Evolutionary conservation across 805 yeast genomes (phyloP), one percentile per base, ranked within the genome.

Genomic region (Sporopachydermia lactativora): DNA sequence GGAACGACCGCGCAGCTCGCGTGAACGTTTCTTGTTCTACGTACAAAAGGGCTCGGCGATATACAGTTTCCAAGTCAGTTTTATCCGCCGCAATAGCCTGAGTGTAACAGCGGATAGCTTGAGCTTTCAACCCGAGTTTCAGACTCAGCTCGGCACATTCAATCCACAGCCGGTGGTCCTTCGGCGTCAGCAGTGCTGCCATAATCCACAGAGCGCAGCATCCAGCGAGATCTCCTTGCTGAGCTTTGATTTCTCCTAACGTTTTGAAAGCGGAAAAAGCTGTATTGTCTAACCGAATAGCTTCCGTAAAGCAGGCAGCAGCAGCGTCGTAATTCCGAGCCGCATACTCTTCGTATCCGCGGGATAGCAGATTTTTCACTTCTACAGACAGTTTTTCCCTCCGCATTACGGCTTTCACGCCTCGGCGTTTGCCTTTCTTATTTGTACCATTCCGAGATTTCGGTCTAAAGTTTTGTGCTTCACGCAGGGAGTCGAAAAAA

Each of bases 251-350:
- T 52, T 83, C 95, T 38, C 96, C 96, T 37, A 86, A 60, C 0
- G 94, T 81, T 51, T 81, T 79, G 64, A 88, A 88, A 0, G 96
- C 96, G 37, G 81, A 75, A 55, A 74, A 79, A 54, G 82, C 81
- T 47, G 73, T 72, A 11, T 83, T 78, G 52, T 86, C 95, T 41
- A 76, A 66, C 49, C 77, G 75, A 44, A 89, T 77, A 8, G 85
- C 94, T 45, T 74, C 83, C 48, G 66, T 61, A 57, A 70, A 88
- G 39, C 69, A 53, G 39, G 70, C 60, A 48, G 73, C 69, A 0
- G 94, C 89, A 1, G 61, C 65, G 19, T 68, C 71, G 15, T 71
- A 66, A 49, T 81, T 79, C 39, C 69, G 68, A 19, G 70, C 54
- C 1, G 81, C 94, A 64, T 78, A 86, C 0, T 85, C 82, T 49